These are phyloP conservation scores for Cairneyella variabilis DNA, from an alignment of 495 filamentous ascomycete species.

Conservation along the genomic window DNA sequence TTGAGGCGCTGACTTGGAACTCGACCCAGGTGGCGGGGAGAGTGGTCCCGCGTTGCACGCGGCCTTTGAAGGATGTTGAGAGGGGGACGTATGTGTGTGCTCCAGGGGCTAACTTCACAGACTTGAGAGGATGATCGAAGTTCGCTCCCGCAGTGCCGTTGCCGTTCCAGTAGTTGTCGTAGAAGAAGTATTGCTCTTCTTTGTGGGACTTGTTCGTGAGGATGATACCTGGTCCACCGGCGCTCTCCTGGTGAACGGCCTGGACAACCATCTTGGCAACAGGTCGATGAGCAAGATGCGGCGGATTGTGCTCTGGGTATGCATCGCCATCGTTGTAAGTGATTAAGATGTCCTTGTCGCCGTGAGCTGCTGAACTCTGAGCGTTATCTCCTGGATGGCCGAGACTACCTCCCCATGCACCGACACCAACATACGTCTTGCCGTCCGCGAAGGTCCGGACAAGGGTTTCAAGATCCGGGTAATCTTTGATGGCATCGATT, in stretches of 20 bases:
- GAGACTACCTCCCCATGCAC: constrained; percentile 31
- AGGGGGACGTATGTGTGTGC: constrained; percentile 31
- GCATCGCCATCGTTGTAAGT: constrained; percentile 38
- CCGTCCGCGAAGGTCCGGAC: constrained; percentile 38
- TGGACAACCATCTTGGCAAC: constrained; percentile 1
- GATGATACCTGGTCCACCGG: constrained; percentile 31
- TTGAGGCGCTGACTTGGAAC: constrained; percentile 36
- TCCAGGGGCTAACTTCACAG: constrained; percentile 29
- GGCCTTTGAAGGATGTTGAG: constrained; percentile 34
- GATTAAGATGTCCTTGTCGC: constrained; percentile 36
- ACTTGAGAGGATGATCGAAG: constrained; percentile 38
- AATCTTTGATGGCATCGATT: constrained; percentile 35
- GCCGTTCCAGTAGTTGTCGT: constrained; percentile 41
- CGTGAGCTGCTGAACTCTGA: constrained; percentile 32
- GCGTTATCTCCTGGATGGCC: constrained; percentile 28
- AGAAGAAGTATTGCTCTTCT: constrained; percentile 33
- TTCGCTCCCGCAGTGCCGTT: constrained; percentile 39
- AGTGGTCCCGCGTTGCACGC: constrained; percentile 37
- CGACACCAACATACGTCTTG: constrained; percentile 40
- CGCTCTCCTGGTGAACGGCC: neutral
- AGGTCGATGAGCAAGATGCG: neutral
- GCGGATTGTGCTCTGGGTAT: constrained; percentile 12
- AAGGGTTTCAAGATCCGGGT: constrained; percentile 32
- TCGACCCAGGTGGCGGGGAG: constrained; percentile 40
- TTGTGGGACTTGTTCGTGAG: constrained; percentile 31